phyloP scores from a whole-genome alignment of 176 grass and related monocot genomes.

The Bromus sterilis region DNA sequence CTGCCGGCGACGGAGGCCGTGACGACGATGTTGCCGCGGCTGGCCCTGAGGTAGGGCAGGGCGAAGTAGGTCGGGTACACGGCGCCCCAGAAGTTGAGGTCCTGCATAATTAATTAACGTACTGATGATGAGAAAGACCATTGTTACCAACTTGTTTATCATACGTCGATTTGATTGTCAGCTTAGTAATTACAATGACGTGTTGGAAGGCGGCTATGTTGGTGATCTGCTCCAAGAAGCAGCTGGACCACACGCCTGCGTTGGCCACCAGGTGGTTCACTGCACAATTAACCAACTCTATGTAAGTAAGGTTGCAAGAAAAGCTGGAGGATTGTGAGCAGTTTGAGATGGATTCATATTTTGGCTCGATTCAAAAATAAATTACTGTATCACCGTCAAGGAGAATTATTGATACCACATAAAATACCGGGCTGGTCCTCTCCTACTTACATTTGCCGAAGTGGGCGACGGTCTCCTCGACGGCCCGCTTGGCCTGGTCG shows the following conservation, averaged over 20 bases:
- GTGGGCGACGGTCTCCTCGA: conserved; percentile 69
- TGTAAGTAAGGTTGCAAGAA: no score
- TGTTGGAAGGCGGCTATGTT: conserved; percentile 73
- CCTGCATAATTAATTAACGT: no score
- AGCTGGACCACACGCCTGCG: conserved; percentile 76
- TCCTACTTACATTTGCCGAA: conserved; percentile 74
- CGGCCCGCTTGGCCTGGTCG: conserved; percentile 54
- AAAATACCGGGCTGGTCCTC: no score
- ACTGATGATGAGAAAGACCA: no score
- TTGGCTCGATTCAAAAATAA: no score
- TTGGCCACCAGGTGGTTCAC: conserved; percentile 92
- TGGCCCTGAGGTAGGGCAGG: conserved; percentile 63
- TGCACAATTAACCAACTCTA: no score
- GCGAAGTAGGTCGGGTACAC: conserved; percentile 86
- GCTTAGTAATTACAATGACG: conserved; percentile 46
- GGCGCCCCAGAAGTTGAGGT: conserved; percentile 85
- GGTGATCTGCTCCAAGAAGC: conserved; percentile 80
- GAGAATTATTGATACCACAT: no score
- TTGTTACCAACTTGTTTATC: no score
- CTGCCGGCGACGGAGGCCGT: conserved; percentile 73
- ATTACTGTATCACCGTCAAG: no score
- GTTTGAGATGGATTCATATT: no score
- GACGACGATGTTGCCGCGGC: conserved; percentile 71
- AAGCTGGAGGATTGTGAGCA: no score
- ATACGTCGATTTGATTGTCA: no score